phyloP scores from a whole-genome alignment of 2,329 filamentous ascomycete genomes.

The Aschersonia sp. region DNA sequence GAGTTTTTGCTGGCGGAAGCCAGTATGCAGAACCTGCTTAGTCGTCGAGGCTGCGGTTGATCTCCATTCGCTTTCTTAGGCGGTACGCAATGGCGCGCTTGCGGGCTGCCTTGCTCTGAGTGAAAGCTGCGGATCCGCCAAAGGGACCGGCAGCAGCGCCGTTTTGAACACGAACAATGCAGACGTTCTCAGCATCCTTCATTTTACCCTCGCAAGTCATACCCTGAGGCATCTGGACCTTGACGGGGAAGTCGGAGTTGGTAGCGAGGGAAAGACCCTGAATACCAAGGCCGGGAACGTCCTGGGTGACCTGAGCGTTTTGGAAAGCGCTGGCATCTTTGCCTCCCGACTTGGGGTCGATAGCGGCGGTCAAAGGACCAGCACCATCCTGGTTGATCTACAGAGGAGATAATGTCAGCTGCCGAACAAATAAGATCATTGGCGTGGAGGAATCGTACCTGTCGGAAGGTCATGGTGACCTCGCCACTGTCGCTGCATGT shows the following conservation, averaged over 20 bases:
- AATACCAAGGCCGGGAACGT: slow-evolving; percentile 43
- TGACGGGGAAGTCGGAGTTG: slow-evolving; percentile 49
- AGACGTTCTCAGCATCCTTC: slow-evolving; percentile 47
- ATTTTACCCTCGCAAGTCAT: slow-evolving; percentile 50
- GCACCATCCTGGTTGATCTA: slow-evolving; percentile 61
- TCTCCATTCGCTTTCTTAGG: slow-evolving; percentile 22
- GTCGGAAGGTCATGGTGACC: slow-evolving; percentile 48
- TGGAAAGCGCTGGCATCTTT: slow-evolving; percentile 45
- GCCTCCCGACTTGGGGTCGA: slow-evolving; percentile 49
- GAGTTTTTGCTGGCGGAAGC: neutral
- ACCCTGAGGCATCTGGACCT: slow-evolving; percentile 48
- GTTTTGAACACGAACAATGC: slow-evolving; percentile 51
- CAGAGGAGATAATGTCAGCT: neutral
- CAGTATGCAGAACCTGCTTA: neutral
- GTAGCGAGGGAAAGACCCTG: slow-evolving; percentile 42
- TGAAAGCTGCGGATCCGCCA: slow-evolving; percentile 52
- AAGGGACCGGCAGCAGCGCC: slow-evolving; percentile 47
- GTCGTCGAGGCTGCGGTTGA: slow-evolving; percentile 8
- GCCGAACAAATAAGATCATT: neutral
- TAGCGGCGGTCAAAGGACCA: slow-evolving; percentile 42
- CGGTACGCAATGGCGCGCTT: slow-evolving; percentile 47
- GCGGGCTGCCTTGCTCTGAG: slow-evolving; percentile 39
- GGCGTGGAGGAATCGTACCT: slow-evolving; percentile 12
- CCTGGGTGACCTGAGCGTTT: slow-evolving; percentile 39
- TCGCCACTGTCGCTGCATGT: slow-evolving; percentile 45